Conservation (phyloP, 139 green algal genomes). For the Coelastrella sp. region DNA sequence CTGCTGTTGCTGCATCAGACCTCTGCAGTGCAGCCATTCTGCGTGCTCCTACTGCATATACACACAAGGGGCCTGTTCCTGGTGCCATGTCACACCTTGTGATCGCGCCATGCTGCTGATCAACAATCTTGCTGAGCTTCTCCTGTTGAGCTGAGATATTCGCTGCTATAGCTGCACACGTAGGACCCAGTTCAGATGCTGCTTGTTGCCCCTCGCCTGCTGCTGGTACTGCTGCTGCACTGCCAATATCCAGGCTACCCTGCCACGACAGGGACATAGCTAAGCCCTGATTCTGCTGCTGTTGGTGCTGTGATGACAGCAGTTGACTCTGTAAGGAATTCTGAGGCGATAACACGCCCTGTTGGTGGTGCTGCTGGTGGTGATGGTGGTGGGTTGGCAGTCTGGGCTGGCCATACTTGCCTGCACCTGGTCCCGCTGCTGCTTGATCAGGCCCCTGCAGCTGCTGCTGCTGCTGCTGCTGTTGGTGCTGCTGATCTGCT, state of each 20-base stretch:
- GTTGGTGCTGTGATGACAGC: not conserved
- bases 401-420: not conserved
- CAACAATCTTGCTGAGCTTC: slow-evolving; percentile 4
- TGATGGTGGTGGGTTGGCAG: not conserved
- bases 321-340: not conserved
- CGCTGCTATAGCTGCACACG: not conserved
- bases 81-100: not conserved
- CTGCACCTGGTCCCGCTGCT: slow-evolving; percentile 8
- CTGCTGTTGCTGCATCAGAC: no score
- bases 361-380: not conserved
- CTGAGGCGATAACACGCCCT: not conserved
- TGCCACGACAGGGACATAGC: not conserved
- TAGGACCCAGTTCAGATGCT: not conserved
- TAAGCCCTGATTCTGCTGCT: not conserved
- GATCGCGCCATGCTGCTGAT: not conserved
- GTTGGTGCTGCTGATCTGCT: not conserved
- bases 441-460: not conserved
- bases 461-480: slow-evolving; percentile 11
- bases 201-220: not conserved
- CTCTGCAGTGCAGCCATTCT: no score
- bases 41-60: no score
- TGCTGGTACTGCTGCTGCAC: not conserved
- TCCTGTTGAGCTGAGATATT: not conserved
- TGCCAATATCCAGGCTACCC: not conserved
- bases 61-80: not conserved